Base-by-base conservation (phyloP, 345 rosid genomes). In the Aquilaria yunnanensis region DNA sequence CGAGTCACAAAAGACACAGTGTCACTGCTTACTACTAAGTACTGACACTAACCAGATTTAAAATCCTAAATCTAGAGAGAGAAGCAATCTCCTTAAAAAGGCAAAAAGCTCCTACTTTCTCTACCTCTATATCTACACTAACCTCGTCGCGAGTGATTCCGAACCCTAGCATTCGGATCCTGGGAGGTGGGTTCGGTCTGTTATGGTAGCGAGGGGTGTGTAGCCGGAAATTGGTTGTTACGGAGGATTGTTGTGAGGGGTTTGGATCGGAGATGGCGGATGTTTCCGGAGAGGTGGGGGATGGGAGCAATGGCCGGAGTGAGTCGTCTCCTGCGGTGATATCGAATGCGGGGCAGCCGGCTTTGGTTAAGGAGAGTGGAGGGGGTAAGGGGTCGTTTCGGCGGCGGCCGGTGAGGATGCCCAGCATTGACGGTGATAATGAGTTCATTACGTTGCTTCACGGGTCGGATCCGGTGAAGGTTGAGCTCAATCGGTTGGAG, bases 401-500 rank as follows among this genome's bases (percentile, higher is more conserved):
- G 48, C 79, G 96, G 72, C 72, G 90, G 77, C 65, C 91, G 46
- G 80, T 82, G 62, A 81, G 83, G 70, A 5, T 37, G 43, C 87
- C 80, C 37, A 87, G 87, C 83, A 83, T 87, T 57, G 97, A 90
- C 67, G 90, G 92, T 2, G 97, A 87, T 55, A 90, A 85, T 60
- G 97, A 90, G 74, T 75, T 90, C 78, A 85, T 85, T 2, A 82
- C 83, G 31, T 47, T 84, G 69, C 82, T 90, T 62, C 97, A 88
- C 72, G 96, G 97, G 62, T 90, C 97, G 74, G 90, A 90, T 90
- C 97, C 92, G 72, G 90, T 90, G 6, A 90, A 85, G 77, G 69
- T 90, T 52, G 97, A 90, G 83, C 80, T 90, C 53, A 90, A 88
- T 77, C 90, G 97, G 60, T 83, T 87, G 12, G 92, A 90, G 83